A percentile compares a stretch with the other conserved stretches of the same genome.
Conservation (phyloP, 495 filamentous ascomycete species). For the Xylaria cubensis region DNA sequence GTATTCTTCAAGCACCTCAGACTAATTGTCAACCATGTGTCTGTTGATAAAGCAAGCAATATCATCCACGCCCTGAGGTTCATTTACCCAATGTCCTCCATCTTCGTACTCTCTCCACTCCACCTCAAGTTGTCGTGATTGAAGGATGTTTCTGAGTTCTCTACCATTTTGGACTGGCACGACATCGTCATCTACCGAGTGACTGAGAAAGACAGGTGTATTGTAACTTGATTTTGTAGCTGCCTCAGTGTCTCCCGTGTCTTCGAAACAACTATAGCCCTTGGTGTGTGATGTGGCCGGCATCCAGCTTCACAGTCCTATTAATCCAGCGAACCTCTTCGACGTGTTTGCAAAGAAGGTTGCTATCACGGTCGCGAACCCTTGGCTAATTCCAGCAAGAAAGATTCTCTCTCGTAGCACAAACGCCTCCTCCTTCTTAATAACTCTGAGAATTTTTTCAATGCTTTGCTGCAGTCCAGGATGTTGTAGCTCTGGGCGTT, state of each 20-base stretch:
- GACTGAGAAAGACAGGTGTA: constrained; percentile 58
- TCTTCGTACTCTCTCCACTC: constrained; percentile 58
- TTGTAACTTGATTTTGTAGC: constrained; percentile 20
- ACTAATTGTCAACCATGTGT: background rate
- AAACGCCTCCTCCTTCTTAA: constrained; percentile 39
- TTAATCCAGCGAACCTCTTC: constrained; percentile 47
- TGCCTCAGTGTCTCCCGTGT: background rate
- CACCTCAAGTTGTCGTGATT: constrained; percentile 45
- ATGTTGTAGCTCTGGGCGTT: constrained; percentile 42
- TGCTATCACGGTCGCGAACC: constrained; percentile 53
- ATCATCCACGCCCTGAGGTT: constrained; percentile 59
- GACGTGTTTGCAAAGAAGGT: constrained; percentile 44
- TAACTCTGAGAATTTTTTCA: constrained; percentile 28
- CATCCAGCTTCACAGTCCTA: constrained; percentile 64
- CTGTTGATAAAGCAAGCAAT: constrained; percentile 48
- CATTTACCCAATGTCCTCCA: constrained; percentile 65
- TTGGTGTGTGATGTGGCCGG: constrained; percentile 42
- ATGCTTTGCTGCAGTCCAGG: constrained; percentile 40
- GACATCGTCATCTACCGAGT: constrained; percentile 60
- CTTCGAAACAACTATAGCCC: constrained; percentile 19
- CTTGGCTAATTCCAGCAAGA: constrained; percentile 46
- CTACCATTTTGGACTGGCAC: constrained; percentile 55
- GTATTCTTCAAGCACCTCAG: constrained; percentile 1
- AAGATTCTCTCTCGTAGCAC: constrained; percentile 41
- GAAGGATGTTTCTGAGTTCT: constrained; percentile 48